Evolutionary conservation across 495 filamentous ascomycete species (phyloP), one percentile per base, ranked within the genome.

Genomic region (Lasiosphaeria ovina): DNA sequence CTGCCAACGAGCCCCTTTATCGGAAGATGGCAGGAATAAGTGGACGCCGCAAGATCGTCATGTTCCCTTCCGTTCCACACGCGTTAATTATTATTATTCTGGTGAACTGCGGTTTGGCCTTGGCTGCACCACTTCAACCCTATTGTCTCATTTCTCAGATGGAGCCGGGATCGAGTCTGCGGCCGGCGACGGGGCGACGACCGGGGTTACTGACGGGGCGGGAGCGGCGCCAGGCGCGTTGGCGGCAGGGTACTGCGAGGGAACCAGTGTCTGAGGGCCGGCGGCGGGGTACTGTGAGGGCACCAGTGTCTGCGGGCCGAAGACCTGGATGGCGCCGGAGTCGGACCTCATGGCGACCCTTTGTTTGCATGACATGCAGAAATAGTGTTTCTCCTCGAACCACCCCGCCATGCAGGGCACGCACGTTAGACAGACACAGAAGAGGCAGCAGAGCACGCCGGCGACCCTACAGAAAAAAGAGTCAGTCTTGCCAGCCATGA

Each of bases 381-480:
- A 59, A 35, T 71, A 68, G 51, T 66, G 35, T 11, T 59, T 64
- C 12, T 70, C 64, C 50, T 76, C 70, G 35, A 67, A 76, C 73
- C 71, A 76, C n/a, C 60, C 60, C 6, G 62, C 68, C 4, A 69
- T 24, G 51, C 70, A 70, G 1, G 73, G 72, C 3, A 74, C 16
- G 52, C 72, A 74, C 14, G 69, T 63, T 1, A 76, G 56, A 16
- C 66, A 72, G 10, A 69, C 51, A 35, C 70, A 76, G 38, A 69
- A 51, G 32, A 71, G 63, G 34, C 72, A 74, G 54, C 69, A 66
- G 10, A 73, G 36, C 17, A 64, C 40, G 3, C 67, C 69, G 32
- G 64, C 62, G n/a, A 72, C 24, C 3, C 72, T 75, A 59, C 35
- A 42, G 48, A 42, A 6, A 14, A 57, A 38, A 32, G 44, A 50